phyloP scores from a whole-genome alignment of 2,329 filamentous ascomycete genomes.

The Botrytis fragariae region DNA sequence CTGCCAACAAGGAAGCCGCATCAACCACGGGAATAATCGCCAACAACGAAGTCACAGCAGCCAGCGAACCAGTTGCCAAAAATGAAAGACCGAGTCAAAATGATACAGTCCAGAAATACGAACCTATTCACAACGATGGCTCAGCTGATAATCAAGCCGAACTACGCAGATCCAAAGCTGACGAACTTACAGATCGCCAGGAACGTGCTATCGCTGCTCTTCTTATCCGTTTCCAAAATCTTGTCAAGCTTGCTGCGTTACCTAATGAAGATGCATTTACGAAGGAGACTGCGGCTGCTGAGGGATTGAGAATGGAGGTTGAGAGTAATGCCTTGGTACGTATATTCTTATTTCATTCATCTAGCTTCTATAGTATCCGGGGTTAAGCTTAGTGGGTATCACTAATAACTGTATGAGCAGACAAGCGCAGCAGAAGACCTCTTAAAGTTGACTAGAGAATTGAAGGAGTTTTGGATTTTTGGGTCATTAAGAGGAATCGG shows the following conservation, averaged over 20 bases:
- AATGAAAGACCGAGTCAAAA: neutral
- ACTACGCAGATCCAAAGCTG: slow-evolving; percentile 14
- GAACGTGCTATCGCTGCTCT: slow-evolving; percentile 46
- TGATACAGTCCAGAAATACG: neutral
- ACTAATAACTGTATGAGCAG: slow-evolving; percentile 24
- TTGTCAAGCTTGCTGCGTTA: slow-evolving; percentile 38
- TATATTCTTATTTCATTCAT: neutral
- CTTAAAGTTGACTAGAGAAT: slow-evolving; percentile 46
- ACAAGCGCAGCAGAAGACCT: slow-evolving; percentile 43
- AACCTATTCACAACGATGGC: neutral
- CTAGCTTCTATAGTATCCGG: neutral
- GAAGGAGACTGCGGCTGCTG: slow-evolving; percentile 36
- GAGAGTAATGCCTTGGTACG: slow-evolving; percentile 37
- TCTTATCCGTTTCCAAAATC: slow-evolving; percentile 45
- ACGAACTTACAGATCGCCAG: slow-evolving; percentile 44
- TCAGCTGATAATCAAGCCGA: neutral
- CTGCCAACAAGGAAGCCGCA: neutral
- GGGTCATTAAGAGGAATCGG: slow-evolving; percentile 47
- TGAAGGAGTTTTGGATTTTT: slow-evolving; percentile 51
- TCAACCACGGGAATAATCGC: neutral
- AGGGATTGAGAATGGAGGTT: slow-evolving; percentile 37
- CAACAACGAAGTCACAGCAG: neutral
- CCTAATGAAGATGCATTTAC: slow-evolving; percentile 35
- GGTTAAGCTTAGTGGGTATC: neutral
- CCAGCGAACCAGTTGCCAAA: neutral